Base-by-base conservation (phyloP, 257 asterid species). In the Eustoma russellianum region DNA sequence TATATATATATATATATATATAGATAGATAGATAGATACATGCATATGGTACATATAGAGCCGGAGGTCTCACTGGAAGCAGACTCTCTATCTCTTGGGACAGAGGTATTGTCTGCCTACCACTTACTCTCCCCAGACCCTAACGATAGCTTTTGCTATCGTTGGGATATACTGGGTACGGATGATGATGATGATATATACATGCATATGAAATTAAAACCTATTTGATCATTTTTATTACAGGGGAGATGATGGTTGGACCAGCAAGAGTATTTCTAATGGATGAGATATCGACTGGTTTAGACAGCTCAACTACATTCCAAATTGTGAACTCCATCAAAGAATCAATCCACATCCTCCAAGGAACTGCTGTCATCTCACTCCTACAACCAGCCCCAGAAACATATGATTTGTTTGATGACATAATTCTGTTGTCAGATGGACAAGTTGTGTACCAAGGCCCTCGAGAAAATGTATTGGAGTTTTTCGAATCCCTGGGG, bases 301-400 rank as follows among this genome's bases (percentile, higher is more conserved):
- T 90, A 72, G 97, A 90, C 47, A 83, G 93, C 56, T 90, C 97
- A 14, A 90, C 97, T 6, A 86, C 97, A 11, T 86, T 72, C 50
- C 89, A 80, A 62, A 86, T 90, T 9, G 93, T 86, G 56, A 83
- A 90, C 52, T 81, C 94, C 1, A 77, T 90, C 45, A 73, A 74
- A 65, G 93, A 86, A 48, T 78, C 84, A 41, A 80, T 90, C 67
- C 94, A 90, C 70, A 75, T 86, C 56, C 68, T 81, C 7, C 85
- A 81, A 67, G 95, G 94, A 67, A 90, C 97, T 33, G 81, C 91
- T 56, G 55, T 90, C 33, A 78, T 90, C 64, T 86, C 96, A 18
- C 94, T 90, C 41, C 79, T 90, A 47, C 96, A 90, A 73, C 96
- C 97, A 14, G 93, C 96, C n/a, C 97, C 97, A 8, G 97, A 90